These are phyloP conservation scores for Macadamia tetraphylla DNA, from an alignment of 164 flowering plant species.

Conservation along the genomic window DNA sequence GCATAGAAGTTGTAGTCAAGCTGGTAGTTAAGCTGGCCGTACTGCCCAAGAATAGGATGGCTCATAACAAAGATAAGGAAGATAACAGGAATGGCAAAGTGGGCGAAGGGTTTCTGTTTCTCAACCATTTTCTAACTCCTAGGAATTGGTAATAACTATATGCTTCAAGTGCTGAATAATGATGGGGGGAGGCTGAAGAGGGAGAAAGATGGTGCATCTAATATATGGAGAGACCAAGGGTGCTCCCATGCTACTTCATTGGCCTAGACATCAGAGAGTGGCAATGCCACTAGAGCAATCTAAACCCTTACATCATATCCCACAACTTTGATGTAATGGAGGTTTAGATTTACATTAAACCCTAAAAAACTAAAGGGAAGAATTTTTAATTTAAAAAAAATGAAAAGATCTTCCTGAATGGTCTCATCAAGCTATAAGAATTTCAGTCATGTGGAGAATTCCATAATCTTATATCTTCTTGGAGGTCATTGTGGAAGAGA, in stretches of 20 bases:
- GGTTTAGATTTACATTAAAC: too few relatives aligned
- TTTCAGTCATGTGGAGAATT: not conserved
- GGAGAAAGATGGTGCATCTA: constrained; percentile 6
- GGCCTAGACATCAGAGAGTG: constrained; percentile 22
- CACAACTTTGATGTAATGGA: not conserved
- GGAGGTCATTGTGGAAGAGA: not conserved
- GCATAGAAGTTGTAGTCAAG: constrained; percentile 50
- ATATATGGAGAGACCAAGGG: constrained; percentile 13
- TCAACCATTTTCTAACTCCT: not conserved
- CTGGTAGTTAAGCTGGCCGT: constrained; percentile 17
- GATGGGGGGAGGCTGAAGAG: not conserved
- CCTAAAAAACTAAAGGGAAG: too few relatives aligned
- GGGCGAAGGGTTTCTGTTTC: not conserved
- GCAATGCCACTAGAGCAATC: constrained; percentile 30
- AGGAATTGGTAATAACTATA: not conserved
- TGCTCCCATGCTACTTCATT: not conserved
- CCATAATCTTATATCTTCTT: too few relatives aligned
- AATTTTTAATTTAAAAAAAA: not conserved
- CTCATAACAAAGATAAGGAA: constrained; percentile 19
- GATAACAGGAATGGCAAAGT: constrained; percentile 11
- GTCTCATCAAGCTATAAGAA: not conserved
- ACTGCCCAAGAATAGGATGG: constrained; percentile 9
- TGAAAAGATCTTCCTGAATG: not conserved
- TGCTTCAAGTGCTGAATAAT: not conserved
- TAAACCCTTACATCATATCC: constrained; percentile 1